Evolutionary conservation across 768 basidiomycete species (phyloP), one percentile per base, ranked within the genome.

Genomic region (Tephrocybe sp.): DNA sequence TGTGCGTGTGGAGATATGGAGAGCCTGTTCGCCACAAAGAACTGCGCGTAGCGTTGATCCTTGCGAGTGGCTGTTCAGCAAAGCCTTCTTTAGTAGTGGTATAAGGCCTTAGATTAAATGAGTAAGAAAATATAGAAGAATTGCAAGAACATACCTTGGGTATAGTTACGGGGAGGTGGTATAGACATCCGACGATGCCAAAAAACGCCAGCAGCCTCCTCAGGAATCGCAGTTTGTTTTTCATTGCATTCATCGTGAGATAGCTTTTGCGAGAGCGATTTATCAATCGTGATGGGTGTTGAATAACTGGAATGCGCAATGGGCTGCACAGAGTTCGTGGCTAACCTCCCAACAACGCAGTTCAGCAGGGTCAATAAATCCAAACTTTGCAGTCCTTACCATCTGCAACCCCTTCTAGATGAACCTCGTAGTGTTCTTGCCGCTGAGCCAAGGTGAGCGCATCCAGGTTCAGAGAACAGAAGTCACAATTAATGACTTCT

Each of bases 11-110:
- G 61, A 58, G 44, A 89, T 71, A 60, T 89, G 82, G 2, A 89
- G 83, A 1, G 78, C 75, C 33, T 68, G 67, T 13, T 83, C 81
- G 51, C 77, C 73, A 60, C 90, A 90, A 44, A 93, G 69, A 9
- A 77, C 79, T 1, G 85, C 89, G 23, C 79, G 73, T 11, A 69
- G 62, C 5, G 76, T 83, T 19, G 59, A 53, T 2, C 81, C 83
- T 48, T 72, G 76, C 7, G 63, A 65, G 57, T 85, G 76, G 4
- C 78, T 77, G 49, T 70, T 73, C 45, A 72, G 65, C 19, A 92
- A 62, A 10, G 79, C 75, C 42, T 72, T 77, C 60, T 73, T 82
- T 43, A 92, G 64, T 4, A 89, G 57, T 5, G 79, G 76, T 54
- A 93, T 82, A 6, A 91, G 64, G 14, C 85, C 89, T 89, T 41